phyloP scores from a whole-genome alignment of 345 rosid genomes.

The Alliaria petiolata region DNA sequence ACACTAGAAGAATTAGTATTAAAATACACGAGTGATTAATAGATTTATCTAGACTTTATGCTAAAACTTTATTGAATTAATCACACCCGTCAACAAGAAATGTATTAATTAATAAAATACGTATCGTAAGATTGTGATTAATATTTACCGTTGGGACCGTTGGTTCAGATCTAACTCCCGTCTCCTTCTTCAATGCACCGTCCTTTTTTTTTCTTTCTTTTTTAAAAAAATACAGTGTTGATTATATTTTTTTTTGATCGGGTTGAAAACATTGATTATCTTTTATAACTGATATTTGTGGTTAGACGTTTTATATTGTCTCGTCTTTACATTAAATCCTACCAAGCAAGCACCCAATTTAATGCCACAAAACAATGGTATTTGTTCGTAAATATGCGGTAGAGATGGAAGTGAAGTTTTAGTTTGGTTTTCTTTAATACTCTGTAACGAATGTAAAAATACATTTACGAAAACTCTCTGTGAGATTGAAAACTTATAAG shows the following conservation, averaged over 20 bases:
- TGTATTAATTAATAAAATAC: background rate
- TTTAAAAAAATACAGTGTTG: background rate
- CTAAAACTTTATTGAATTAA: background rate
- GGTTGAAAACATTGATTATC: background rate
- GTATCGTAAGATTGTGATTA: slow-evolving; percentile 4
- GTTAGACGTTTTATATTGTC: background rate
- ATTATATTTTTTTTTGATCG: too few species aligned
- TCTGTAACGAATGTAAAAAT: background rate
- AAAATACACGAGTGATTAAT: background rate
- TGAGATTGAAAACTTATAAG: background rate
- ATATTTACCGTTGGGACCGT: slow-evolving; percentile 32
- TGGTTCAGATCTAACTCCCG: slow-evolving; percentile 20
- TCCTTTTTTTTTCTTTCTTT: background rate
- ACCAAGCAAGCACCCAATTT: background rate
- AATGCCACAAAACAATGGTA: background rate
- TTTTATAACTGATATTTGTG: background rate
- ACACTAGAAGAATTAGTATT: too few species aligned
- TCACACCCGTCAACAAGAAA: background rate
- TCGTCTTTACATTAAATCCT: background rate
- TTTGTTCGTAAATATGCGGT: background rate
- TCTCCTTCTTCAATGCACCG: slow-evolving; percentile 41
- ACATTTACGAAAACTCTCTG: background rate
- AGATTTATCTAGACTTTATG: background rate
- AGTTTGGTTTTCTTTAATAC: background rate
- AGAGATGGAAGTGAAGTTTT: background rate